Conservation (phyloP, 1,284 basidiomycete species). For the Ceratobasidium theobromae region DNA sequence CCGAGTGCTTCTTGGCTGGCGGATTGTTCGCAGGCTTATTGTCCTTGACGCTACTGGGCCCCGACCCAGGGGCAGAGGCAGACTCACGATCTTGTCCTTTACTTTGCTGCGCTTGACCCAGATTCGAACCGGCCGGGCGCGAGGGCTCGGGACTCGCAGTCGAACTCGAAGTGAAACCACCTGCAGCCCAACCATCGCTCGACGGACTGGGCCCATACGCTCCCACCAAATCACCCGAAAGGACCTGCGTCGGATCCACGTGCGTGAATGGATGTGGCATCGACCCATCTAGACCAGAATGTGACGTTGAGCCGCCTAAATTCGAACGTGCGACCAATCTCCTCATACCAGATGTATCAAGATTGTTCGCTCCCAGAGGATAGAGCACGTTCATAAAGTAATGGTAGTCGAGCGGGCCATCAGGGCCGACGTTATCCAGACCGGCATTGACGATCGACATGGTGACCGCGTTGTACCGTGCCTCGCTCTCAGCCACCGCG, state of each 20-base stretch:
- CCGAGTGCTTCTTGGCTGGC: slow-evolving; percentile 8
- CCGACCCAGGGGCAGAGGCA: not conserved
- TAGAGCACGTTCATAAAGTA: slow-evolving; percentile 23
- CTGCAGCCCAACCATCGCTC: slow-evolving; percentile 68
- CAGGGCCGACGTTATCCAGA: slow-evolving; percentile 18
- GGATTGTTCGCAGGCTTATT: not conserved
- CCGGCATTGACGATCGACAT: slow-evolving; percentile 49
- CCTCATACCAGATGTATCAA: slow-evolving; percentile 2
- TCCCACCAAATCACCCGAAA: slow-evolving; percentile 54
- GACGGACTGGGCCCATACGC: slow-evolving; percentile 59
- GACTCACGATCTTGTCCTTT: slow-evolving; percentile 12
- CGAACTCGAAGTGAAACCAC: slow-evolving; percentile 53
- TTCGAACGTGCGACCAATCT: not conserved
- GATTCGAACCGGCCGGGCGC: slow-evolving; percentile 41
- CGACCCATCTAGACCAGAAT: not conserved
- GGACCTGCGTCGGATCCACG: slow-evolving; percentile 84
- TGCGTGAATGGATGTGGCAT: slow-evolving; percentile 68
- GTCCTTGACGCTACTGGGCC: slow-evolving; percentile 1
- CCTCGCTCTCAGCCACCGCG: slow-evolving; percentile 40
- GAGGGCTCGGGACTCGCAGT: slow-evolving; percentile 79
- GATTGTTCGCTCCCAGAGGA: not conserved
- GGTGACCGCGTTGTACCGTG: slow-evolving; percentile 41
- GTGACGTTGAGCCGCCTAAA: not conserved
- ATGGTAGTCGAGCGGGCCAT: slow-evolving; percentile 26
- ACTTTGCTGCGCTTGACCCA: not conserved